Percentiles rank a stretch among this genome's conserved stretches.
These are phyloP conservation scores for Glonium stellatum DNA, from an alignment of 495 filamentous ascomycete genomes.

Conservation along the genomic window DNA sequence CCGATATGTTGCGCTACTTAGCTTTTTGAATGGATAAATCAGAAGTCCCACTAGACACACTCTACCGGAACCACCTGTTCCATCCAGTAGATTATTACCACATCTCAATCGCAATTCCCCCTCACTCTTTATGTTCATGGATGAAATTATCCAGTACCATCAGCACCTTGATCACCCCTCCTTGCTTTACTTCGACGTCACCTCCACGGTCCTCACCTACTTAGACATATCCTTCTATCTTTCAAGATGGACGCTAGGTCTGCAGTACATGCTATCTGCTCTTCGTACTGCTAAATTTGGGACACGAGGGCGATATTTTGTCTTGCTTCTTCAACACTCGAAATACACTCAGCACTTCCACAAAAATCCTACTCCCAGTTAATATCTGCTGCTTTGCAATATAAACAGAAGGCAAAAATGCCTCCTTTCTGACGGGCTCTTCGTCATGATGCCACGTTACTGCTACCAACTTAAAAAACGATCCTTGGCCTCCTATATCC, in stretches of 20 bases:
- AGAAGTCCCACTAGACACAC: no score
- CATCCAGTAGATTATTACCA: no score
- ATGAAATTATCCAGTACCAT: conserved; percentile 28
- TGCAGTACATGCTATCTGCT: conserved; percentile 19
- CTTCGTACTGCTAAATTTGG: conserved; percentile 15
- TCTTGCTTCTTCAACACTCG: conserved; percentile 19
- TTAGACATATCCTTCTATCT: conserved; percentile 12
- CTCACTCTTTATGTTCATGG: conserved; percentile 20
- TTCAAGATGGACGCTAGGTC: conserved; percentile 12
- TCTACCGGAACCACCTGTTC: no score
- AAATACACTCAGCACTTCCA: conserved; percentile 16
- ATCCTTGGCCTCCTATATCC: conserved; percentile 24
- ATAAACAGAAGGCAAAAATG: background rate
- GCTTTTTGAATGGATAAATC: no score
- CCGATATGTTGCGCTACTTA: no score
- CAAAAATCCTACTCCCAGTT: conserved; percentile 21
- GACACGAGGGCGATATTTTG: conserved; percentile 17
- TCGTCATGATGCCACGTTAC: conserved; percentile 21
- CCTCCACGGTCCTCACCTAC: conserved; percentile 20
- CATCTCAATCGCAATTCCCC: no score
- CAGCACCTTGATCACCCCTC: conserved; percentile 18
- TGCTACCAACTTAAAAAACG: conserved; percentile 16
- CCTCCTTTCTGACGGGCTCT: conserved; percentile 19
- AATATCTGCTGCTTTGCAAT: background rate
- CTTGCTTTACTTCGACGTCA: conserved; percentile 18